These are phyloP conservation scores for Stephania yunnanensis DNA, from an alignment of 164 flowering plant species.

Conservation along the genomic window DNA sequence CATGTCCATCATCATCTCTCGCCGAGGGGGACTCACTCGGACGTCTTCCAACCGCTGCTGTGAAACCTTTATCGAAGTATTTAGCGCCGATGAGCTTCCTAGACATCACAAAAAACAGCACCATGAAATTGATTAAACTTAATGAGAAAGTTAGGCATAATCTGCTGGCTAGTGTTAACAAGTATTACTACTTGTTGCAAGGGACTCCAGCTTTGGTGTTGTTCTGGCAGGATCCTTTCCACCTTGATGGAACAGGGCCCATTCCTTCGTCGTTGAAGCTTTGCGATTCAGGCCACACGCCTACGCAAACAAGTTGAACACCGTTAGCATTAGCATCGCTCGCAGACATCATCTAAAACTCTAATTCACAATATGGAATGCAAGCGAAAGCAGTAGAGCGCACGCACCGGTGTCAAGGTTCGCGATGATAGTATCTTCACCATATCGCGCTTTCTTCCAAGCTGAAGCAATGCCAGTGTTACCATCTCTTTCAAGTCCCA, in stretches of 20 bases:
- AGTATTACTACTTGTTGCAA: slow-evolving; percentile 45
- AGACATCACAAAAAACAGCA: background rate
- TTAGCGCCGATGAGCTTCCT: slow-evolving; percentile 78
- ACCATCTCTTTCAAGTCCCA: slow-evolving; percentile 40
- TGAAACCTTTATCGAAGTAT: slow-evolving; percentile 54
- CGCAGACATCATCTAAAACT: too few relatives aligned
- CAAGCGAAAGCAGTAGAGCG: too few relatives aligned
- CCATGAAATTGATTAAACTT: too few relatives aligned
- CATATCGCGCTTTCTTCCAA: slow-evolving; percentile 56
- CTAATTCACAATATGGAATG: background rate
- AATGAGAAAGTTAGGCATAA: too few relatives aligned
- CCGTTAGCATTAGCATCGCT: background rate
- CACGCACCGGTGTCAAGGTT: slow-evolving; percentile 62
- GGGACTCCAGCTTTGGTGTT: slow-evolving; percentile 16
- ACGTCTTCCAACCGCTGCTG: slow-evolving; percentile 14
- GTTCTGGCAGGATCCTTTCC: slow-evolving; percentile 50
- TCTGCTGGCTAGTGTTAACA: too few relatives aligned
- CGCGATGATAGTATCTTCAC: slow-evolving; percentile 62
- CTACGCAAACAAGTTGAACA: slow-evolving; percentile 15
- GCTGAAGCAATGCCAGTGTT: slow-evolving; percentile 20
- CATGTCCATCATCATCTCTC: slow-evolving; percentile 64
- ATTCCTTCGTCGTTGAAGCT: slow-evolving; percentile 49
- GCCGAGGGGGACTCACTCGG: slow-evolving; percentile 19
- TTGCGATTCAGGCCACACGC: slow-evolving; percentile 59
- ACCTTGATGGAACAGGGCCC: slow-evolving; percentile 49